A percentile compares a stretch with the other conserved stretches of the same genome.
Evolutionary conservation across 306 rosid species (phyloP).

Genomic region (Gleditsia sinensis): DNA sequence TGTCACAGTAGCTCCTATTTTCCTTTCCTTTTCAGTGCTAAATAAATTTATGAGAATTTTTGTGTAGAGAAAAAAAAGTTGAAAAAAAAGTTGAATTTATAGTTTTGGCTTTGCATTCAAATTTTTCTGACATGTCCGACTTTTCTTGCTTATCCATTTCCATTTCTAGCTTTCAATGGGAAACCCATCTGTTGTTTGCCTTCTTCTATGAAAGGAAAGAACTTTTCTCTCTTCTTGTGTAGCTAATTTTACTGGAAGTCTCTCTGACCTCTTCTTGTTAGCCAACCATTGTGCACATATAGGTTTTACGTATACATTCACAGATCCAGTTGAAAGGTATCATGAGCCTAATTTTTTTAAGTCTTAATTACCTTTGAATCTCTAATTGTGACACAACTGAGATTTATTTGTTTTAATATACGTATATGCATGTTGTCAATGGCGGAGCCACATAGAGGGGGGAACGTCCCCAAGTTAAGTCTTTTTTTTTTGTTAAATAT

Average conservation of each 20-base stretch:
- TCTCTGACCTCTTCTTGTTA: neutral
- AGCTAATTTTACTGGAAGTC: neutral
- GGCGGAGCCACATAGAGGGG: too few relatives aligned
- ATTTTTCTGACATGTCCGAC: constrained; percentile 22
- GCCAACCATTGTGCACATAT: neutral
- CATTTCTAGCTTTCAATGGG: constrained; percentile 1
- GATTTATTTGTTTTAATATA: too few relatives aligned
- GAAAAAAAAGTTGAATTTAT: neutral
- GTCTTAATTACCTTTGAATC: neutral
- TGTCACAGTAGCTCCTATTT: neutral
- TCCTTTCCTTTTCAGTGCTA: constrained; percentile 37
- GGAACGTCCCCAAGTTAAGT: too few relatives aligned
- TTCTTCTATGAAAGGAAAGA: constrained; percentile 29
- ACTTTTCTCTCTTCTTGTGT: constrained; percentile 11
- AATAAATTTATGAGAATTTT: constrained; percentile 38
- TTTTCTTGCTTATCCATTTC: constrained; percentile 18
- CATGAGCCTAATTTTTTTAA: neutral
- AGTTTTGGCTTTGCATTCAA: constrained; percentile 22
- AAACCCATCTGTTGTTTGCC: neutral
- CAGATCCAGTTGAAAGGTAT: neutral
- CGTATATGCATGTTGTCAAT: too few relatives aligned
- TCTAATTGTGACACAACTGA: too few relatives aligned
- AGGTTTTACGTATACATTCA: neutral
- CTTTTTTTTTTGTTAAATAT: too few relatives aligned
- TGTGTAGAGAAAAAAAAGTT: neutral